Base-by-base conservation (phyloP, 108 stramenopile species). In the Skeletonema menzelii region DNA sequence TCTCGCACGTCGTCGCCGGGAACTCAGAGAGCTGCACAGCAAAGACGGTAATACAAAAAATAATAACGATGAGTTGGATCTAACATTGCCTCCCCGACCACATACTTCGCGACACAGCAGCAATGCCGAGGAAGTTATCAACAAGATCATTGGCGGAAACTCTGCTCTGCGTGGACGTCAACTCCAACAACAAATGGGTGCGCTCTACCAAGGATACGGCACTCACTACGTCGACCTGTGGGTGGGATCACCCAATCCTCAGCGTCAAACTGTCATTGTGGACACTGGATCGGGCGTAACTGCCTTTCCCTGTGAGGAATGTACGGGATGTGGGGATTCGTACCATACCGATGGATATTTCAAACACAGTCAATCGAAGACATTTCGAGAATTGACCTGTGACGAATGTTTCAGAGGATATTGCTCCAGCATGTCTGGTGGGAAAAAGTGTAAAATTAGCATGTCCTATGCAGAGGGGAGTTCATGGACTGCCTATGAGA, bases 201-300 rank as follows among this genome's bases (percentile, higher is more conserved):
- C 69, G 27, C 69, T 88, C 49, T 88, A 80, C 61, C 85, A 86
- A 75, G 94, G 94, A 14, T 91, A 88, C 73, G 94, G 92, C 53
- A 97, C 98, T 2, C 98, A 99, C 72, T 97, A 96, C 69, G 86
- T 91, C 46, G 95, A 98, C 70, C 72, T 97, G 5, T 99, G 95
- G 90, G 88, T 90, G 5, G 98, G 98, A 14, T 89, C 95, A 8
- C 97, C 98, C 10, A 70, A 55, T 35, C 90, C 97, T 37, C 98
- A 99, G 76, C 85, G 98, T 0, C 96, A 97, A 67, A 97, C 97
- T 11, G 94, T 99, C 59, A 99, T 99, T 75, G 93, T 99, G 65
- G 97, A 98, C 78, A 99, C 98, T 17, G 97, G 97, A 1, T 84
- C 82, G 20, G 87, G 88, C 73, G 86, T 89, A 56, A 99, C 98